Conservation (phyloP, 441 rosid genomes). For the Adansonia gregorii region DNA sequence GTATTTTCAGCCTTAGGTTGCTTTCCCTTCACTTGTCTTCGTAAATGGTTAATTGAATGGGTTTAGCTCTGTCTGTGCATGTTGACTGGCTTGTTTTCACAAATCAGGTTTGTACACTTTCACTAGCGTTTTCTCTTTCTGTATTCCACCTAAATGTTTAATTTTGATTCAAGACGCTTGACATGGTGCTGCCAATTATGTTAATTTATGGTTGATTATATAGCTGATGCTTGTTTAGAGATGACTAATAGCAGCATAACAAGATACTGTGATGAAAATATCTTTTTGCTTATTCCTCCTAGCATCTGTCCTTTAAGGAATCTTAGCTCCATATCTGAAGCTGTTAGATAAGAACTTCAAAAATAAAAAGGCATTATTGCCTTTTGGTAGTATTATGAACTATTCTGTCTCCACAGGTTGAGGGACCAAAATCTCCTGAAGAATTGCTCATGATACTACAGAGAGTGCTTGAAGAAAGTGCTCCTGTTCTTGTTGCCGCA, state of each 20-base stretch:
- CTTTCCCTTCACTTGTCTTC: not conserved
- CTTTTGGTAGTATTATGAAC: not conserved
- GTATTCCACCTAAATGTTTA: not conserved
- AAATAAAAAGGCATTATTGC: not conserved
- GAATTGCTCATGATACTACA: slow-evolving; percentile 74
- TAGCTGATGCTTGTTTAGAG: not conserved
- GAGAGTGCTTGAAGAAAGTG: slow-evolving; percentile 91
- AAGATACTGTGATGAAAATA: not conserved
- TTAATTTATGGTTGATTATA: not conserved
- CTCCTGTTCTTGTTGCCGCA: slow-evolving; percentile 75
- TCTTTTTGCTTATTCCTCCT: not conserved
- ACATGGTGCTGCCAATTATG: not conserved
- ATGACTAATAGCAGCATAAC: not conserved
- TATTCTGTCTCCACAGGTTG: slow-evolving; percentile 54
- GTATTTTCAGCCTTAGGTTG: not conserved
- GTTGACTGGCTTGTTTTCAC: not conserved
- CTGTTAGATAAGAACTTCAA: not conserved
- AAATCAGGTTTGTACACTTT: not conserved
- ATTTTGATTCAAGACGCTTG: no score
- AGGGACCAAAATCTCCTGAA: slow-evolving; percentile 86
- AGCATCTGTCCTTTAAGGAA: not conserved
- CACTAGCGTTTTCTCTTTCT: not conserved
- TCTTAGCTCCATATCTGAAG: not conserved
- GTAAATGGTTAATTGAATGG: not conserved
- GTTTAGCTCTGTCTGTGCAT: not conserved